Conservation (phyloP, 371 early-diverging fungal genomes). For the Mortierella sp. region DNA sequence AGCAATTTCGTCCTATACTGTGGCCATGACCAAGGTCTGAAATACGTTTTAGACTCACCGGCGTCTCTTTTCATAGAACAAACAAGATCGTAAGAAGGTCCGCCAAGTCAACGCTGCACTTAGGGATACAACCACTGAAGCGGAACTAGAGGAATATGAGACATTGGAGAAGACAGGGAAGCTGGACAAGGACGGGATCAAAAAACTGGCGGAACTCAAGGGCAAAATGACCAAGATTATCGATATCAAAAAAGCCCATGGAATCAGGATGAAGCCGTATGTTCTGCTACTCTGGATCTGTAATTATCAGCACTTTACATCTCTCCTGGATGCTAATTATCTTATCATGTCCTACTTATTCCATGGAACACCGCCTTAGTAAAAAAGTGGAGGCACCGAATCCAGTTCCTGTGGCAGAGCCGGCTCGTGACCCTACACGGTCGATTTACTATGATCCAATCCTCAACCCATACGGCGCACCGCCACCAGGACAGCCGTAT, state of each 20-base stretch:
- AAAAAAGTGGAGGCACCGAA: constrained; percentile 31
- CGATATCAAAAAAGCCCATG: constrained; percentile 59
- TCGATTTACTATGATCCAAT: constrained; percentile 56
- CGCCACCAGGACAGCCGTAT: constrained; percentile 56
- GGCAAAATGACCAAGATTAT: constrained; percentile 60
- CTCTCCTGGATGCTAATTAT: background rate
- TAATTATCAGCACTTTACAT: background rate
- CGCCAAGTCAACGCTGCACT: constrained; percentile 63
- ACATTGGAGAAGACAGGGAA: constrained; percentile 60
- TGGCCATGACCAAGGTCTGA: background rate
- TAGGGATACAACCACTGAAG: constrained; percentile 60
- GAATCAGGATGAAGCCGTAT: constrained; percentile 47
- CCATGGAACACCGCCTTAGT: constrained; percentile 4
- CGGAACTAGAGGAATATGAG: constrained; percentile 60
- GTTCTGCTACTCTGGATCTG: background rate
- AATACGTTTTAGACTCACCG: background rate
- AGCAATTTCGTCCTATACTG: background rate
- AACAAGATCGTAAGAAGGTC: constrained; percentile 66
- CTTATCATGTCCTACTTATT: background rate
- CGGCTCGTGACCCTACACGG: constrained; percentile 50
- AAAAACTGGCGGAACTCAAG: constrained; percentile 58
- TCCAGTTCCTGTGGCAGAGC: constrained; percentile 30
- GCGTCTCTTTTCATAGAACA: constrained; percentile 58
- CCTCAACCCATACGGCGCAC: constrained; percentile 56
- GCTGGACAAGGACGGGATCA: constrained; percentile 61